Conservation (phyloP, 257 asterid species). For the Solanum piurae region DNA sequence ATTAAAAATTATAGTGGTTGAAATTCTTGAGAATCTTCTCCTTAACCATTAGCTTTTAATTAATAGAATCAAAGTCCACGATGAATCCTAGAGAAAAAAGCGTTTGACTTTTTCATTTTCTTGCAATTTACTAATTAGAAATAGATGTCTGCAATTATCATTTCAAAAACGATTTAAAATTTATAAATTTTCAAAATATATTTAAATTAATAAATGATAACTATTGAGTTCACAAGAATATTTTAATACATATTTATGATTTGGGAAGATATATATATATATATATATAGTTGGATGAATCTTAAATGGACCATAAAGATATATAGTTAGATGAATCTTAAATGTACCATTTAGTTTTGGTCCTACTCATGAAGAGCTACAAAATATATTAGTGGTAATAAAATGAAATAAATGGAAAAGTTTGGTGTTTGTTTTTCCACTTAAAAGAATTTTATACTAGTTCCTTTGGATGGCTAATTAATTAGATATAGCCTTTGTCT, state of each 20-base stretch:
- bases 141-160: not conserved
- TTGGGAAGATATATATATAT: not conserved
- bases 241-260: not conserved
- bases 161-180: not conserved
- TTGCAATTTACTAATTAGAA: not conserved
- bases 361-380: not conserved
- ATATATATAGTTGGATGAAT: not conserved
- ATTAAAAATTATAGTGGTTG: not conserved
- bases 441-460: not conserved
- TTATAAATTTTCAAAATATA: not conserved
- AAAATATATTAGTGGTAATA: not conserved
- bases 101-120: not conserved
- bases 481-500: not conserved
- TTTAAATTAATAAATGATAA: not conserved
- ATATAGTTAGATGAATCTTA: not conserved
- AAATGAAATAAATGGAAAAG: not conserved
- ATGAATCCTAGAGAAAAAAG: not conserved
- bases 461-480: not conserved
- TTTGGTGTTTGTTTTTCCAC: not conserved
- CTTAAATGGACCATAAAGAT: not conserved
- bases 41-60: not conserved
- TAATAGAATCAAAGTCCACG: not conserved
- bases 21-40: not conserved
- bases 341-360: not conserved
- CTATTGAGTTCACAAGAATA: not conserved